These are phyloP conservation scores for Fraxinus cuspidata DNA, from an alignment of 257 asterid species.

Conservation along the genomic window DNA sequence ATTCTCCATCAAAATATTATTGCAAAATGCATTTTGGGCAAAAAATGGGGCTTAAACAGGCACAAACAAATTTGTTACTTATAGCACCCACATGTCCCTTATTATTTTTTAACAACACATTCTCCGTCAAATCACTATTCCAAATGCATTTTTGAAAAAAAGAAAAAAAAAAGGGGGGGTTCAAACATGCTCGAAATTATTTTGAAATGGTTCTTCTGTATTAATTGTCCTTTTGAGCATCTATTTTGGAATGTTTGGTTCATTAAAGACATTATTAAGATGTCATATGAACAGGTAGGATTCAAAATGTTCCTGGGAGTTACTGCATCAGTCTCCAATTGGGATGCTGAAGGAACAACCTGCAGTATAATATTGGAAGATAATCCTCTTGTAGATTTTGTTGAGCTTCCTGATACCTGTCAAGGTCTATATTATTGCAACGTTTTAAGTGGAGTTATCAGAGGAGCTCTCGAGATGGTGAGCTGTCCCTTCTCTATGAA, in stretches of 20 bases:
- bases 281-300: constrained; percentile 61
- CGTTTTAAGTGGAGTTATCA: constrained; percentile 83
- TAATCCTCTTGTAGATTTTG: constrained; percentile 94
- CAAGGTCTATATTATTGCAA: constrained; percentile 96
- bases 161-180: too few species aligned
- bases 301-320: constrained; percentile 92
- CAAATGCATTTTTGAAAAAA: too few species aligned
- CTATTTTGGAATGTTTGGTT: neutral
- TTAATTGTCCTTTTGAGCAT: neutral
- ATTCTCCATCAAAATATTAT: too few species aligned
- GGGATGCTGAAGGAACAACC: constrained; percentile 93
- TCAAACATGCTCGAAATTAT: too few species aligned
- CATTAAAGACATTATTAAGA: neutral
- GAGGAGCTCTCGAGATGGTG: constrained; percentile 98
- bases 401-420: constrained; percentile 96
- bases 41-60: too few species aligned
- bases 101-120: too few species aligned
- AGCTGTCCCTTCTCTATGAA: constrained; percentile 31
- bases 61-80: too few species aligned
- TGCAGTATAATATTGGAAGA: constrained; percentile 94
- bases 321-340: constrained; percentile 75
- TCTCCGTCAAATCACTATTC: too few species aligned
- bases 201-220: neutral
- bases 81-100: too few species aligned
- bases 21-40: too few species aligned